Evolutionary conservation across 495 filamentous ascomycete genomes (phyloP), one percentile per base, ranked within the genome.

Genomic region (Penicillium pancosmium): DNA sequence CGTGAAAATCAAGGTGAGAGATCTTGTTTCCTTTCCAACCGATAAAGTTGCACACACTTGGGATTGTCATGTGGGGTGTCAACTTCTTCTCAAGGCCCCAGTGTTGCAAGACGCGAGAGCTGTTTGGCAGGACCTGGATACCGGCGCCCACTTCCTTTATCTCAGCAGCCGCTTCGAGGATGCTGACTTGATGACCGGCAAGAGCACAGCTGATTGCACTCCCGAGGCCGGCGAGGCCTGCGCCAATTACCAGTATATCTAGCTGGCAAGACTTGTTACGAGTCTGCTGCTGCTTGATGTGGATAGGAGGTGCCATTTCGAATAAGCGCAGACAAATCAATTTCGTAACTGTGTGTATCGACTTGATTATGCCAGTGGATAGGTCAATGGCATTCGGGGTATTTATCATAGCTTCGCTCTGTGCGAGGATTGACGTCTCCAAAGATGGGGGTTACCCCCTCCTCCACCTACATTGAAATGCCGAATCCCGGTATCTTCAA

Each of bases 151-250:
- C 58, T 66, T 88, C 84, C 47, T 76, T 78, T 52, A 88, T 80
- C 36, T 82, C 78, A n/a, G 69, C 60, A 1, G 86, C 78, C 5
- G 78, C 70, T 69, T 91, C 88, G 47, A 90, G 80, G 31, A 91
- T 69, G 0, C 72, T 75, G 10, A 89, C 84, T 18, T 65, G 55
- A 68, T 90, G 86, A 18, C 86, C 87, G 31, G 85, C 78, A 18
- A 88, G 77, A 7, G 78, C 73, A 56, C 80, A 78, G 36, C 83
- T 72, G 57, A 90, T 88, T 1, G 86, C 84, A 4, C 85, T 76
- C 16, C 80, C 82, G 3, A 91, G 75, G 0, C 88, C 88, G 18
- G 83, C 83, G 13, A 91, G 80, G 0, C 88, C 87, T 4, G 86
- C 87, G 15, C 88, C 87, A 21, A 86, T 76, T 16, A 91, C 76